Conservation (phyloP, 345 rosid species). For the Reutealis trisperma region DNA sequence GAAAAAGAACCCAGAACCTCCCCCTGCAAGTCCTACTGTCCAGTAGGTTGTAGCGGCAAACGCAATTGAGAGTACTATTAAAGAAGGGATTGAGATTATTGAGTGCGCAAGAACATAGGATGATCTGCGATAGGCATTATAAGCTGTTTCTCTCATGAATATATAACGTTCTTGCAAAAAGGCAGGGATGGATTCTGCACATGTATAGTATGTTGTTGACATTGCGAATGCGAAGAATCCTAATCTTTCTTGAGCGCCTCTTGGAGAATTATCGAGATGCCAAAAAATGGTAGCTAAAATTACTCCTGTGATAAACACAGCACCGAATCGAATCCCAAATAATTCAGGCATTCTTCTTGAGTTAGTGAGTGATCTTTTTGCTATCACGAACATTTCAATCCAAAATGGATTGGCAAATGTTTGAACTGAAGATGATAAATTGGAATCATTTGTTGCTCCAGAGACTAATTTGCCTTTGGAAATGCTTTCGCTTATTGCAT, state of each 20-base stretch:
- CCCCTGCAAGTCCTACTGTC: constrained; percentile 82
- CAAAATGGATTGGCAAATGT: constrained; percentile 37
- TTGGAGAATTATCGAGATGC: constrained; percentile 34
- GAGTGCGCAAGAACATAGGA: constrained; percentile 90
- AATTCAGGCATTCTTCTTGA: constrained; percentile 32
- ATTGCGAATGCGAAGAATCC: constrained; percentile 36
- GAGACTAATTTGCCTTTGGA: constrained; percentile 31
- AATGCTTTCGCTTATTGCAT: constrained; percentile 29
- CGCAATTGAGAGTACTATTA: constrained; percentile 60
- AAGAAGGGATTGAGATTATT: constrained; percentile 64
- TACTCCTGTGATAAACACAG: constrained; percentile 22
- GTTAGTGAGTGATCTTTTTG: constrained; percentile 27
- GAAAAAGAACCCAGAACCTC: constrained; percentile 66
- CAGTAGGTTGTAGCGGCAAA: constrained; percentile 75
- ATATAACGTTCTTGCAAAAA: constrained; percentile 35
- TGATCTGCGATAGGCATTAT: constrained; percentile 68
- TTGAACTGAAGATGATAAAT: constrained; percentile 22
- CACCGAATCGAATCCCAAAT: constrained; percentile 33
- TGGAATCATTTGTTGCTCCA: constrained; percentile 22
- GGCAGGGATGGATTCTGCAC: constrained; percentile 35
- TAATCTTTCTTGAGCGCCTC: constrained; percentile 33
- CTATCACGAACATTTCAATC: constrained; percentile 29
- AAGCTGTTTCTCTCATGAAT: constrained; percentile 39
- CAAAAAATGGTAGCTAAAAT: constrained; percentile 32
- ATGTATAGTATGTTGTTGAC: constrained; percentile 37